Evolutionary conservation across 345 rosid genomes (phyloP).

Genomic region (Sisymbrium irio): DNA sequence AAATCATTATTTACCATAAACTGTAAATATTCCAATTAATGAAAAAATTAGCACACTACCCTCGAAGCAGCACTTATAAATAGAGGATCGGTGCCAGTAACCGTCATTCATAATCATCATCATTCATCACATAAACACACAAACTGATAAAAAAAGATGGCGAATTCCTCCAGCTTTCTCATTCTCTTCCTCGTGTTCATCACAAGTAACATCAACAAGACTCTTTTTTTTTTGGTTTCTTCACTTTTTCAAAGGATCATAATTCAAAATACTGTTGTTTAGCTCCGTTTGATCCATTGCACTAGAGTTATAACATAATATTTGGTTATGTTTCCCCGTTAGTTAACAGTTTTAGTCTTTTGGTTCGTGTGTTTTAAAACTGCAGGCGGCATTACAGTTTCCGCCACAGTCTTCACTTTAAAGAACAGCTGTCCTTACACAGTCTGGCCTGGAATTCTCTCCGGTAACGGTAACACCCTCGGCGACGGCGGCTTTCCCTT

Average conservation of each 20-base stretch:
- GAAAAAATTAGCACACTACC: not conserved
- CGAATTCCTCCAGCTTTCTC: not conserved
- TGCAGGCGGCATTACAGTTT: constrained; percentile 29
- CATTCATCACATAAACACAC: not conserved
- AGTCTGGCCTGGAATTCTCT: constrained; percentile 84
- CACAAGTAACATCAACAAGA: constrained; percentile 19
- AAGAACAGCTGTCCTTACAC: constrained; percentile 68
- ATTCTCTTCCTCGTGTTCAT: constrained; percentile 11
- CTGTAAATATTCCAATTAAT: not conserved
- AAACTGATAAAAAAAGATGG: not conserved
- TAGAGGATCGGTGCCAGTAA: not conserved
- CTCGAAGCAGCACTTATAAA: constrained; percentile 18
- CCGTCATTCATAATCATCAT: constrained; percentile 8
- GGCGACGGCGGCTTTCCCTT: constrained; percentile 73
- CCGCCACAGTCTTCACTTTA: constrained; percentile 65
- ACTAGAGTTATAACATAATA: not conserved
- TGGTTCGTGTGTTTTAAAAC: not conserved
- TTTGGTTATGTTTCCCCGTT: not conserved
- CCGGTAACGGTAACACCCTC: constrained; percentile 57
- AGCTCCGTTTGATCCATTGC: not conserved
- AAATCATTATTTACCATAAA: not conserved
- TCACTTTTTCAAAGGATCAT: not conserved
- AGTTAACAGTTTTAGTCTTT: not conserved
- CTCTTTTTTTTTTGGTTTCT: not conserved
- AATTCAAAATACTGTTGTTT: not conserved